Conservation (phyloP, 164 flowering plant species). For the Sedum album region DNA sequence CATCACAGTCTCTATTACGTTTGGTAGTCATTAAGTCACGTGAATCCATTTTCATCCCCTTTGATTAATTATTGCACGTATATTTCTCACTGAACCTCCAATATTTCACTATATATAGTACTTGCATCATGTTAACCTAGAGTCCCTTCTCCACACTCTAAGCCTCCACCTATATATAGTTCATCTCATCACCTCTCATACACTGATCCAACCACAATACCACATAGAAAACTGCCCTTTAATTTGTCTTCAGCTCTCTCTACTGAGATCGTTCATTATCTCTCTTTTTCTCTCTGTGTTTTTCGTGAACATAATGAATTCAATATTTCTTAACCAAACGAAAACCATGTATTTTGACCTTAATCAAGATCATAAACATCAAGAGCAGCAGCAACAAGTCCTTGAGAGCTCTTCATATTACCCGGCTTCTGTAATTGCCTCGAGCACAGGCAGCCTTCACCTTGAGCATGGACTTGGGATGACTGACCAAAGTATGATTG, state of each 20-base stretch:
- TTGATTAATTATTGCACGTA: no score
- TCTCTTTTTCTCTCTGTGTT: constrained; percentile 9
- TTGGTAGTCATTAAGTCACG: constrained; percentile 4
- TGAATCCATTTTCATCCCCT: not conserved
- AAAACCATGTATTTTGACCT: constrained; percentile 11
- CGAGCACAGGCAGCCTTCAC: not conserved
- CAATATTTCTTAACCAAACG: constrained; percentile 19
- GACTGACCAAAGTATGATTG: not conserved
- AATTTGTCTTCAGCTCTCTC: constrained; percentile 4
- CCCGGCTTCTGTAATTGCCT: not conserved
- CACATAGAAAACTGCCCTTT: constrained; percentile 1
- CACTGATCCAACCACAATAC: not conserved
- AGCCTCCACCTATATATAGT: not conserved
- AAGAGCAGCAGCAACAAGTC: constrained; percentile 15
- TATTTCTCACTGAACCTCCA: not conserved
- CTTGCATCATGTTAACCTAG: not conserved
- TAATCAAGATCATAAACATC: constrained; percentile 13
- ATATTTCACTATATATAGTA: not conserved
- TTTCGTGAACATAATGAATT: constrained; percentile 17
- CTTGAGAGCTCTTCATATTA: constrained; percentile 9
- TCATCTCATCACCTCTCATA: not conserved
- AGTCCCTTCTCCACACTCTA: constrained; percentile 2
- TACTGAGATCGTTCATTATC: not conserved
- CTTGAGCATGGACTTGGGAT: constrained; percentile 5
- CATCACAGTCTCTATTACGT: not conserved